A percentile compares a stretch with the other conserved stretches of the same genome.
Evolutionary conservation across 2,329 filamentous ascomycete genomes (phyloP).

Genomic region (Fusarium multiceps): DNA sequence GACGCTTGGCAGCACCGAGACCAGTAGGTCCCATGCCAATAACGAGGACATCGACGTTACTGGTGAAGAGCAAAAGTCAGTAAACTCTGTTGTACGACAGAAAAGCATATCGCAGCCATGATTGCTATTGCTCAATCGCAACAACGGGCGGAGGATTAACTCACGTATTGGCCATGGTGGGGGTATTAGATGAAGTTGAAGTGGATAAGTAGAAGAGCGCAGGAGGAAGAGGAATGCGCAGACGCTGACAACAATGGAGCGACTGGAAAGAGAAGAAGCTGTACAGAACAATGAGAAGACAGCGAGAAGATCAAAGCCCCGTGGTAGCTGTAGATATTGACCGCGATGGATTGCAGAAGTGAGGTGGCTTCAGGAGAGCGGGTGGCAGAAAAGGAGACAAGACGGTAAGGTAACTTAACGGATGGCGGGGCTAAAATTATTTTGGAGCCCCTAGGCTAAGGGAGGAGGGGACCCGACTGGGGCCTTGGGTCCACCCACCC

Average conservation of each 20-base stretch:
- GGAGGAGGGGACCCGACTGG: conserved; percentile 10
- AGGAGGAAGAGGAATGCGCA: conserved; percentile 32
- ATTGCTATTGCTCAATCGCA: conserved; percentile 13
- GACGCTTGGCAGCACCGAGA: conserved; percentile 95
- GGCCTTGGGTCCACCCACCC: conserved; percentile 10
- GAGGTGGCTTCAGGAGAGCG: conserved; percentile 40
- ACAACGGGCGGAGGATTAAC: conserved; percentile 38
- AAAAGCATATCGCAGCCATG: not conserved
- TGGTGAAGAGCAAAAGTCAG: conserved; percentile 53
- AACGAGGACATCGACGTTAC: conserved; percentile 95
- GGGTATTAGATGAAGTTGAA: conserved; percentile 39
- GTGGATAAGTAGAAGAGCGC: conserved; percentile 18
- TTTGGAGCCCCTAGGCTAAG: conserved; percentile 46
- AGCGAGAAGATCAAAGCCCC: conserved; percentile 42
- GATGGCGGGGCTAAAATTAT: conserved; percentile 58
- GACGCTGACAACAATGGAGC: conserved; percentile 38
- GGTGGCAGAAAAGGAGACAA: conserved; percentile 49
- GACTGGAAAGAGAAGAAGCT: conserved; percentile 40
- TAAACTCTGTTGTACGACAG: not conserved
- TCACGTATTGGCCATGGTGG: conserved; percentile 57
- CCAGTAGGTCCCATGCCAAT: conserved; percentile 98
- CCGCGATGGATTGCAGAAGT: conserved; percentile 37
- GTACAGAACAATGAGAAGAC: conserved; percentile 41
- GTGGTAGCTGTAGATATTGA: conserved; percentile 48
- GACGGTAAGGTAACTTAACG: conserved; percentile 39